A percentile compares a stretch with the other conserved stretches of the same genome.
Conservation (phyloP, 2,329 filamentous ascomycete species). For the Xylariaceae sp. region DNA sequence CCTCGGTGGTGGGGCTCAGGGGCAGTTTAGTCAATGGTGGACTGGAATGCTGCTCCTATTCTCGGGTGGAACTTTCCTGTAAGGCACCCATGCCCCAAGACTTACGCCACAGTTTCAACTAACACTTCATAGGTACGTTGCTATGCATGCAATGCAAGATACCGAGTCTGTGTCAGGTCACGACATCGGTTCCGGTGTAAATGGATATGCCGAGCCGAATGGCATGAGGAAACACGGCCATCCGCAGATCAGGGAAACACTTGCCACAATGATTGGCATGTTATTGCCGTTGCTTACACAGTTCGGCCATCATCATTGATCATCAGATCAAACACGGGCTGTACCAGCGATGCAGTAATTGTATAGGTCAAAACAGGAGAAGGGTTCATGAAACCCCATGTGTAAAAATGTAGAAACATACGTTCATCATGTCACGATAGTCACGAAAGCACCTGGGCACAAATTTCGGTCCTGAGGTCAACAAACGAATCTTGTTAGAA, state of each 20-base stretch:
- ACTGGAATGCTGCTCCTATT: slow-evolving; percentile 94
- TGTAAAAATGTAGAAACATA: too few species aligned
- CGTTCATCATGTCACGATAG: too few species aligned
- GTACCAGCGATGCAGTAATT: slow-evolving; percentile 12
- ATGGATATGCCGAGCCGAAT: slow-evolving; percentile 51
- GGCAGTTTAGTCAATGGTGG: slow-evolving; percentile 71
- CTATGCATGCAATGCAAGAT: slow-evolving; percentile 98
- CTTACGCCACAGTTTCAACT: not conserved
- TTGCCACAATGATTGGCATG: slow-evolving; percentile 73
- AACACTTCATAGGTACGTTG: slow-evolving; percentile 67
- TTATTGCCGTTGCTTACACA: slow-evolving; percentile 73
- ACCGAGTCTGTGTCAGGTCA: slow-evolving; percentile 49
- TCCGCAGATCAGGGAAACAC: slow-evolving; percentile 62
- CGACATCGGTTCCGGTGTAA: slow-evolving; percentile 45
- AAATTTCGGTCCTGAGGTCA: too few species aligned
- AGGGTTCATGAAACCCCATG: too few species aligned
- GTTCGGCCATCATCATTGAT: slow-evolving; percentile 67
- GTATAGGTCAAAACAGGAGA: slow-evolving; percentile 1
- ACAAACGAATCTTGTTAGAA: too few species aligned
- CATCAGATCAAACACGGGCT: not conserved
- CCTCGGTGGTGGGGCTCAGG: slow-evolving; percentile 59
- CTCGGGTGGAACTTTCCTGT: slow-evolving; percentile 93
- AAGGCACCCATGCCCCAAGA: slow-evolving; percentile 38
- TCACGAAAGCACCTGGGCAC: too few species aligned
- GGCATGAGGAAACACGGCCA: slow-evolving; percentile 50